Evolutionary conservation across 805 yeast species (phyloP), one percentile per base, ranked within the genome.

Genomic region (Nadsonia fulvescens): DNA sequence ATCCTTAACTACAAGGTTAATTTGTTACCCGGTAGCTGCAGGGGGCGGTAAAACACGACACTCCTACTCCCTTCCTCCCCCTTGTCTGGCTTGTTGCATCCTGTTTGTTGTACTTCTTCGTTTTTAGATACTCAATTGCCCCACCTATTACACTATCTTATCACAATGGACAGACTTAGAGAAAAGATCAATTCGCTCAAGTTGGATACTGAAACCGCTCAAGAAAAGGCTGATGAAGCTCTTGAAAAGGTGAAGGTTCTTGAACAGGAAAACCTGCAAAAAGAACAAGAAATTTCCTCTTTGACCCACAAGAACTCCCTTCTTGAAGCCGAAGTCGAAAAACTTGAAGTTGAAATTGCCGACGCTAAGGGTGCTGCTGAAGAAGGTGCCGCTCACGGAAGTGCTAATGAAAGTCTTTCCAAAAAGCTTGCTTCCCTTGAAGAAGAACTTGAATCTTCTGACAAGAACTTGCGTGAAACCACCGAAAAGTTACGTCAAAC

Each of bases 121-220:
- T n/a, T n/a, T n/a, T n/a, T n/a, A n/a, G n/a, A n/a, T n/a, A n/a
- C n/a, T n/a, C n/a, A n/a, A n/a, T n/a, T n/a, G n/a, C n/a, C n/a
- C n/a, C n/a, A n/a, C n/a, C n/a, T n/a, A n/a, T n/a, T n/a, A n/a
- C n/a, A n/a, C n/a, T n/a, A n/a, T 17, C 8, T 8, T 9, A 18
- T 8, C 25, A 50, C 32, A 40, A 60, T 60, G 66, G 66, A 60
- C 33, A 60, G 58, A 44, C 52, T 60, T 32, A 58, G 58, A 49
- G 66, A 60, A 43, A 82, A 81, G 68, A 62, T 82, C 60, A 73
- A 61, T 64, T 71, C 71, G 56, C 70, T 89, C 54, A 83, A 86
- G 59, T 63, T 78, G 45, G 96, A 89, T 51, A 86, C 93, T 40
- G 98, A 89, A 61, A 63, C 74, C 44, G 91, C 98, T 81, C 94